Conservation (phyloP, 306 rosid species). For the Begonia masoniana region DNA sequence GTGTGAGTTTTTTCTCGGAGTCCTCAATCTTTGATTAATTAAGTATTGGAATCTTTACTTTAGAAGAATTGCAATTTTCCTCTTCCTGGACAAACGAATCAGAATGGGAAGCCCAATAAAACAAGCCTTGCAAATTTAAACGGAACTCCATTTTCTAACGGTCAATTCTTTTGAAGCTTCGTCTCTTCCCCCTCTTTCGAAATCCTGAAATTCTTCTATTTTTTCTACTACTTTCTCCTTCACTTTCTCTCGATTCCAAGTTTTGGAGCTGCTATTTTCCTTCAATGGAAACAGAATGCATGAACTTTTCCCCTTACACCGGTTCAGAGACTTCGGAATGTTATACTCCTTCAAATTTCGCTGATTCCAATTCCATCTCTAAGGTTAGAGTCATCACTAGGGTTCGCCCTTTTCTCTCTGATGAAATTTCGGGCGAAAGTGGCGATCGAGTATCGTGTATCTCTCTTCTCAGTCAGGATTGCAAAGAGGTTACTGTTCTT, state of each 20-base stretch:
- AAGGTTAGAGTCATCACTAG: slow-evolving; percentile 69
- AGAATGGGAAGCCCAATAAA: background rate
- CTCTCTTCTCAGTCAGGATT: slow-evolving; percentile 34
- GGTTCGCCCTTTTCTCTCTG: slow-evolving; percentile 71
- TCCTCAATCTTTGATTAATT: no score
- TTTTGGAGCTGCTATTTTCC: background rate
- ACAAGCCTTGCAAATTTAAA: background rate
- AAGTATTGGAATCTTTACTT: no score
- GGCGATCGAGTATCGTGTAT: slow-evolving; percentile 30
- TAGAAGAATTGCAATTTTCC: no score
- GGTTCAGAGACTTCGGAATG: background rate
- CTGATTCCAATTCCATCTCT: slow-evolving; percentile 25
- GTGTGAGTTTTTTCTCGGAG: no score
- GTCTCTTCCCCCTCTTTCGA: background rate
- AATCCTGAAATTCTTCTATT: background rate
- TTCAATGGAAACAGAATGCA: background rate
- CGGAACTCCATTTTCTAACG: background rate
- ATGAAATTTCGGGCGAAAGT: slow-evolving; percentile 23
- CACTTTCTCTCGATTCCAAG: background rate
- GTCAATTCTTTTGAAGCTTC: background rate
- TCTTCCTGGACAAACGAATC: no score
- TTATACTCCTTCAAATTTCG: slow-evolving; percentile 19
- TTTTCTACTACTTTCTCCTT: background rate
- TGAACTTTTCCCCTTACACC: no score
- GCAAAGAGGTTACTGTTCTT: slow-evolving; percentile 42